Conservation (phyloP, 306 rosid species). For the Sphenostylis stenocarpa region DNA sequence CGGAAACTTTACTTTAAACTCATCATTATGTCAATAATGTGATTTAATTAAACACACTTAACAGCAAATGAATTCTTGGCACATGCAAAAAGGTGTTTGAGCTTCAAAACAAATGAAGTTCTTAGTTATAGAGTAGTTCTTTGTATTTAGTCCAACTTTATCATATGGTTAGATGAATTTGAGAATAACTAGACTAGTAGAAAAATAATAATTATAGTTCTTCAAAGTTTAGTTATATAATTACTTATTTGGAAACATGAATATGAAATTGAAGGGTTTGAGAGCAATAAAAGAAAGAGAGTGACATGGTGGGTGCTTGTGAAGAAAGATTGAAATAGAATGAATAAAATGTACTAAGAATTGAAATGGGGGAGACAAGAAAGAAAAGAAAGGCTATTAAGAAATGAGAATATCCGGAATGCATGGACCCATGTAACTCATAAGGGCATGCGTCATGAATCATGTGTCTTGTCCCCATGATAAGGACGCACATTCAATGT, state of each 20-base stretch:
- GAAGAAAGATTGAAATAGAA: neutral
- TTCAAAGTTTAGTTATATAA: neutral
- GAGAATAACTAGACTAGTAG: neutral
- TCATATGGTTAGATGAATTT: neutral
- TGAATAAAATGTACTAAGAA: neutral
- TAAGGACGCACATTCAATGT: constrained; percentile 6
- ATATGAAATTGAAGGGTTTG: neutral
- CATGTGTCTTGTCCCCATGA: constrained; percentile 5
- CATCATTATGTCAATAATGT: neutral
- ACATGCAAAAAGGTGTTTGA: constrained; percentile 5
- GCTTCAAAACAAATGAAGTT: neutral
- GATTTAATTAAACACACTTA: neutral
- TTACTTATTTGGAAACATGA: neutral
- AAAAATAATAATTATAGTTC: neutral
- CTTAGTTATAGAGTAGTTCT: neutral
- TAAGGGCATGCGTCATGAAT: constrained; percentile 18
- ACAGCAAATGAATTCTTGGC: neutral
- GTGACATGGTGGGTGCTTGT: neutral
- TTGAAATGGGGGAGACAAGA: neutral
- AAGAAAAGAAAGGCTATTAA: neutral
- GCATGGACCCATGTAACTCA: neutral
- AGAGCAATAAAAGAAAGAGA: neutral
- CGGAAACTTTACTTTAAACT: neutral
- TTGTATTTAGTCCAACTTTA: neutral
- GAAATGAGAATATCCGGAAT: neutral